Evolutionary conservation across 805 yeast species (phyloP), one percentile per base, ranked within the genome.

Genomic region (Ogataea sp.): DNA sequence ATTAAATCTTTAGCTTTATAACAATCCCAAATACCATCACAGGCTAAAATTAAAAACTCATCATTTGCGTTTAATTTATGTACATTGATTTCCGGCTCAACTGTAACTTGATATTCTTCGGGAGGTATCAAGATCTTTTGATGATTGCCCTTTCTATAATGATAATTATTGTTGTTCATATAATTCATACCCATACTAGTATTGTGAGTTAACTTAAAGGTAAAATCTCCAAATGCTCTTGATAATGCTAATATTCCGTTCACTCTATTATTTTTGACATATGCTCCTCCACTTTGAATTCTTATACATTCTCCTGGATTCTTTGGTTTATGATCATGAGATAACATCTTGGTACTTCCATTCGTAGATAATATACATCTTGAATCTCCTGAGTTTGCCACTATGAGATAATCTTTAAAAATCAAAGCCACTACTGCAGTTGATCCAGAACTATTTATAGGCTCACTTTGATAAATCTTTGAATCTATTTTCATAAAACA

Each of bases 21-120:
- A 28, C 77, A 70, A 56, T 83, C 93, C 90, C 89, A 83, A 34
- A 83, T 78, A 33, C 94, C 94, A 59, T 83, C 94, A 60, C 94
- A 83, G 1, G 87, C 90, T 39, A 83, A 58, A 2, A 83, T 71
- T 17, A 83, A 53, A 55, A 83, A 83, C 55, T 83, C 90, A 50
- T 83, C 87, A 2, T 50, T 46, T 20, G 41, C 45, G 33, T 61
- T 57, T 17, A 68, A 57, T 6, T 67, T 63, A 52, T 81, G 87
- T 43, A 69, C 64, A 29, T 83, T 64, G 2, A 82, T 72, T 49
- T 83, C 94, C 0, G 94, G 94, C 50, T 80, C 86, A 25, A 78
- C 84, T 1, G 88, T 82, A 20, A 83, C 93, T 48, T 82, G 82
- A 38, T 82, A 79, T 52, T 83, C 90, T 58, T 80, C 84, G 8